Percentiles rank a stretch among this genome's conserved stretches.
Evolutionary conservation across 305 asterid genomes (phyloP).

Genomic region (Plantago lanceolata): DNA sequence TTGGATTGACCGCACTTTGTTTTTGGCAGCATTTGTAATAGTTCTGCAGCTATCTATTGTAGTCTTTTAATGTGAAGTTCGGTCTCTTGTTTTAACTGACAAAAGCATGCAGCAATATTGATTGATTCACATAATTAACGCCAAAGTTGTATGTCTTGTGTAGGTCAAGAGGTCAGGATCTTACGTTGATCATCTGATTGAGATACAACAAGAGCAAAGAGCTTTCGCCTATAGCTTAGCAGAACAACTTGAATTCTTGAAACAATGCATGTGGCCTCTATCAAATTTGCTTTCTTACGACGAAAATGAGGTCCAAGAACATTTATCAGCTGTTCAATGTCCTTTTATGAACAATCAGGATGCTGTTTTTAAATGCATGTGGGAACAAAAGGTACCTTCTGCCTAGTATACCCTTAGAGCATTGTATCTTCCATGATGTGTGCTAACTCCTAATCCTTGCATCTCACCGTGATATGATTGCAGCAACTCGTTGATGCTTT

Average conservation of each 20-base stretch:
- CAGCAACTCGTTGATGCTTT: conserved; percentile 85
- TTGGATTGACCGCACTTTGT: background rate
- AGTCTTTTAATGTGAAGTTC: too few species aligned
- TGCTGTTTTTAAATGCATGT: conserved; percentile 62
- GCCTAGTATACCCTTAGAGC: background rate
- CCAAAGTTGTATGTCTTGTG: conserved; percentile 15
- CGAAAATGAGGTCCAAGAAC: conserved; percentile 21
- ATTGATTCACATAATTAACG: background rate
- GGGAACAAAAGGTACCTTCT: conserved; percentile 77
- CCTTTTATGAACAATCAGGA: conserved; percentile 43
- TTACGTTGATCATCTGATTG: conserved; percentile 67
- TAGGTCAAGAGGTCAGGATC: conserved; percentile 70
- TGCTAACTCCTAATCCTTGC: conserved; percentile 19
- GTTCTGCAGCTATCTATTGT: background rate
- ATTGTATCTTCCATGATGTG: conserved; percentile 7
- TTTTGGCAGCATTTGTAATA: background rate
- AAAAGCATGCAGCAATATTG: background rate
- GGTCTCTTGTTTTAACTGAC: background rate
- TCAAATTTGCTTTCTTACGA: conserved; percentile 50
- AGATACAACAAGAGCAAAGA: conserved; percentile 93
- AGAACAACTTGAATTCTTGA: conserved; percentile 49
- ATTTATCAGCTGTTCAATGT: conserved; percentile 16
- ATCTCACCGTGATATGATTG: conserved; percentile 25
- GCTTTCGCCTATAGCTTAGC: conserved; percentile 57
- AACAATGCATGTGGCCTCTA: conserved; percentile 56